Conservation (phyloP, 2,329 filamentous ascomycete genomes). For the Xylariaceae sp. region DNA sequence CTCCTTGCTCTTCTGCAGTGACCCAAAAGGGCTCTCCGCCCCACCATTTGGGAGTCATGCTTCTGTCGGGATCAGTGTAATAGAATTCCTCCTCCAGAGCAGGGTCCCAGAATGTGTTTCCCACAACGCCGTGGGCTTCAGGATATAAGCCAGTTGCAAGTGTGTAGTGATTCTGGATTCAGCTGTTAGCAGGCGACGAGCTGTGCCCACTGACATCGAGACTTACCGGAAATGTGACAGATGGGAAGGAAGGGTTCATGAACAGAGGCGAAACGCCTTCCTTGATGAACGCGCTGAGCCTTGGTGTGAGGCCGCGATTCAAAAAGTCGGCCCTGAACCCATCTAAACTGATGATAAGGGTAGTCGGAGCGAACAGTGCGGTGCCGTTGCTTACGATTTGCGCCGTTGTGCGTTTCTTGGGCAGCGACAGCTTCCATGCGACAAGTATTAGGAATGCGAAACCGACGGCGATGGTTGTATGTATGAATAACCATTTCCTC, state of each 20-base stretch:
- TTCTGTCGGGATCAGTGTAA: slow-evolving; percentile 73
- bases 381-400: slow-evolving; percentile 71
- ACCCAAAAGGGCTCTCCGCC: slow-evolving; percentile 90
- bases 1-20: slow-evolving; percentile 78
- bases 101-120: slow-evolving; percentile 93
- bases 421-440: slow-evolving; percentile 55
- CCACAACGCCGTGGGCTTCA: slow-evolving; percentile 87
- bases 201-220: background rate
- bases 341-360: slow-evolving; percentile 88
- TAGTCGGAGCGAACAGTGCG: slow-evolving; percentile 83
- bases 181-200: background rate
- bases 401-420: slow-evolving; percentile 31
- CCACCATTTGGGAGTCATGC: slow-evolving; percentile 91
- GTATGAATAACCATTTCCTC: slow-evolving; percentile 50
- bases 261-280: slow-evolving; percentile 86
- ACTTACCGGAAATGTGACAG: slow-evolving; percentile 77
- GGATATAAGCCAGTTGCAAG: slow-evolving; percentile 89
- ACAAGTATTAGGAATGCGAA: slow-evolving; percentile 53
- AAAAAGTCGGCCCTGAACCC: slow-evolving; percentile 95
- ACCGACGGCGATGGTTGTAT: slow-evolving; percentile 46
- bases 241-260: slow-evolving; percentile 93
- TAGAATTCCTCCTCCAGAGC: slow-evolving; percentile 73
- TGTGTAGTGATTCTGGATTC: slow-evolving; percentile 82
- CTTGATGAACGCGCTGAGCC: slow-evolving; percentile 70
- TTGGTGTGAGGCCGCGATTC: slow-evolving; percentile 75